Evolutionary conservation across 495 filamentous ascomycete genomes (phyloP).

Genomic region (Clavariopsis aquatica): DNA sequence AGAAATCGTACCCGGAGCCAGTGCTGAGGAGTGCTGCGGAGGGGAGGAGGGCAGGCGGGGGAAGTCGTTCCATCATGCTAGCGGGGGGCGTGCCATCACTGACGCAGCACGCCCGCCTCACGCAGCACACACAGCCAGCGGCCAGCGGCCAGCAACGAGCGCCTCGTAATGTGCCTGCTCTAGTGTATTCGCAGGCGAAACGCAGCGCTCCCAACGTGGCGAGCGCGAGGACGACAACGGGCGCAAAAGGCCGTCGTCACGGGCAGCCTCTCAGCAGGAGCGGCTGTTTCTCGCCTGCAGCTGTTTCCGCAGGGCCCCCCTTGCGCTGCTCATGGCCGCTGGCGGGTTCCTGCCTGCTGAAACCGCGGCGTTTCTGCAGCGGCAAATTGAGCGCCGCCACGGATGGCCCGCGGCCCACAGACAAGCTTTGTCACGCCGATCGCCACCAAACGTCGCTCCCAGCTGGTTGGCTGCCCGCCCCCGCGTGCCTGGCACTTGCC

Average conservation of each 20-base stretch:
- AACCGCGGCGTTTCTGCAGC: constrained; percentile 26
- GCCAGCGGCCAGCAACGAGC: no score
- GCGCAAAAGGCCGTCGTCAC: no score
- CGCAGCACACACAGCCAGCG: no score
- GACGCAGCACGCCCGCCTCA: no score
- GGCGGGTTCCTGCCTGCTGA: constrained; percentile 30
- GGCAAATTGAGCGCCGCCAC: constrained; percentile 25
- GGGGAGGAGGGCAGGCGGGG: not conserved
- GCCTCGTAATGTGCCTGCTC: no score
- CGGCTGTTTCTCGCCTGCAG: no score
- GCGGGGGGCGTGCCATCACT: no score
- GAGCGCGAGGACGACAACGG: no score
- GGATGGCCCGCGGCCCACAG: not conserved
- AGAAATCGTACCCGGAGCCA: not conserved
- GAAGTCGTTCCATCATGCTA: not conserved
- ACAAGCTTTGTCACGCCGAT: constrained; percentile 17
- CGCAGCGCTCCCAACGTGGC: no score
- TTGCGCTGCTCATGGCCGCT: not conserved
- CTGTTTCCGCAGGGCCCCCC: not conserved
- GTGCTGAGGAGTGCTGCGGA: no score
- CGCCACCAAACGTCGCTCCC: constrained; percentile 10
- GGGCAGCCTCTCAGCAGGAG: no score
- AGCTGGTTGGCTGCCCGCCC: not conserved
- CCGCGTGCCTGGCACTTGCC: constrained; percentile 18
- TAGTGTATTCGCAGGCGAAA: no score